Base-by-base conservation (phyloP, 2,329 filamentous ascomycete species). In the Fusarium floridanum region DNA sequence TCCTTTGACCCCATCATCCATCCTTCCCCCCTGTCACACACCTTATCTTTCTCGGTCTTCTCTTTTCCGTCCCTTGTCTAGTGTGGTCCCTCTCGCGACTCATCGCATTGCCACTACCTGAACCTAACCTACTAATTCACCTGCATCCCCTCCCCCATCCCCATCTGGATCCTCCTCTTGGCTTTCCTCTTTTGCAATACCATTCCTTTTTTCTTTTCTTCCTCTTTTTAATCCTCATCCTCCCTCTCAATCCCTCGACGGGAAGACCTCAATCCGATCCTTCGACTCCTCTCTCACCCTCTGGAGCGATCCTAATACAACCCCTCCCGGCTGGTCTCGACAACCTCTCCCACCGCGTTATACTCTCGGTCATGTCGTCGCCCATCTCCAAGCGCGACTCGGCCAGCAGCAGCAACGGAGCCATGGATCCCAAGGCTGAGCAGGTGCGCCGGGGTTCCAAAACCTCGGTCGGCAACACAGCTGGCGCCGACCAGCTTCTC, bases 401-500 rank as follows among this genome's bases (percentile, higher is more conserved):
- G 48, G 66, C 64, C 66, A 70, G 67, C 68, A 73, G 67, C 68
- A 72, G 66, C 56, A 69, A 63, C 8, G 72, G 71, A 48, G 72
- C 45, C 45, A 74, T 74, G 72, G 72, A 74, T 20, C 67, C 72
- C 37, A 71, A 65, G 60, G 71, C 70, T 65, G 78, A 81, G 55
- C 66, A 73, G 69, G 83, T 82, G 75, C 66, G 72, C 34, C 72
- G 71, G 56, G 72, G 68, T 43, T 78, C 67, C 72, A 83, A 65
- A 68, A 79, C 65, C 69, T 75, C 61, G 63, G 66, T 32, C 60
- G 66, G 60, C 39, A 64, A 66, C 70, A 73, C 81, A 65, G 82
- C 81, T 72, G 85, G 88, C 67, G 91, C 91, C 77, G 90, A 93
- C 80, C 86, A 91, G 80, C 80, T 92, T 64, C 87, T 93, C 76